phyloP scores from a whole-genome alignment of 202 grass and related monocot genomes.

The Schoenoplectus triqueter region DNA sequence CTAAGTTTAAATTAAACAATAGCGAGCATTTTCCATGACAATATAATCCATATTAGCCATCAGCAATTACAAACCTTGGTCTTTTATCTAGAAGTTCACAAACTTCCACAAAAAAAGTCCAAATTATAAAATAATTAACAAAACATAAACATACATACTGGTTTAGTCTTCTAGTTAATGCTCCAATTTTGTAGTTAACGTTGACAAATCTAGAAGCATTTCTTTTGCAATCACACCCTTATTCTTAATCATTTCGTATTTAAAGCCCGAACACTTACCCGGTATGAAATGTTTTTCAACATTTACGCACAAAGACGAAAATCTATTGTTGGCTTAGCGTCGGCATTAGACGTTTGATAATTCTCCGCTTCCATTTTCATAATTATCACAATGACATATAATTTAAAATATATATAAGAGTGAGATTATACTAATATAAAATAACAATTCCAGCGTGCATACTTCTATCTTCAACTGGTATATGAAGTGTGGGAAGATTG shows the following conservation, averaged over 20 bases:
- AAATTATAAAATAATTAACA: slow-evolving; percentile 5
- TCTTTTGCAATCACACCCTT: slow-evolving; percentile 16
- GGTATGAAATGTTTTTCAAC: not conserved
- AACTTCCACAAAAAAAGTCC: slow-evolving; percentile 20
- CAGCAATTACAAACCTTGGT: not conserved
- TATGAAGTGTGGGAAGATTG: too few species aligned
- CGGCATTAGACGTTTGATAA: not conserved
- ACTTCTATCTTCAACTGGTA: too few species aligned
- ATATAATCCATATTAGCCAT: not conserved
- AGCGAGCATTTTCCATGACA: not conserved
- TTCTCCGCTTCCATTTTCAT: not conserved
- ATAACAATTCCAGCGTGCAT: too few species aligned
- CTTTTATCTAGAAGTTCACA: slow-evolving; percentile 30
- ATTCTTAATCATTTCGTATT: not conserved
- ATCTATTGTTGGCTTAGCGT: not conserved
- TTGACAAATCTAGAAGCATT: slow-evolving; percentile 28
- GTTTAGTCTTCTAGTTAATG: slow-evolving; percentile 32
- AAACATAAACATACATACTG: slow-evolving; percentile 9
- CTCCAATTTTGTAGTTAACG: slow-evolving; percentile 29
- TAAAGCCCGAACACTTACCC: not conserved
- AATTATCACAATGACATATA: not conserved
- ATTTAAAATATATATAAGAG: not conserved
- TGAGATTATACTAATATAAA: not conserved
- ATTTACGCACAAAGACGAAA: not conserved
- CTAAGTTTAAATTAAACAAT: not conserved